Conservation (phyloP, 2,329 filamentous ascomycete genomes). For the Colletotrichum cereale region DNA sequence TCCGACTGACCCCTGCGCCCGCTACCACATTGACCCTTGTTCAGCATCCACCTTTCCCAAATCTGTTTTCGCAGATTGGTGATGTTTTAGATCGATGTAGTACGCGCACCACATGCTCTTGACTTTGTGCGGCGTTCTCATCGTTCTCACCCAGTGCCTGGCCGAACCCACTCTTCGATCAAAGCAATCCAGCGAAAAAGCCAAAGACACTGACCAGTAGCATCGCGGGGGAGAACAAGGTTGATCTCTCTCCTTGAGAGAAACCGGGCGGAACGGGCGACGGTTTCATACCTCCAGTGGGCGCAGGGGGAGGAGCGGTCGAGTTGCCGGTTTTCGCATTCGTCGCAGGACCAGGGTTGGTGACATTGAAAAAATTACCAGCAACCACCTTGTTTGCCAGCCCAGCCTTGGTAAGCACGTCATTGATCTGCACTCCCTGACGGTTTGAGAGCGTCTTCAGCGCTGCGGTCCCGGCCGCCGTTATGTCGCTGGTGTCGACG, state of each 20-base stretch:
- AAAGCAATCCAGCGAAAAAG: background rate
- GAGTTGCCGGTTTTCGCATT: background rate
- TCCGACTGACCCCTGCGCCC: background rate
- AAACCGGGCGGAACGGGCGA: background rate
- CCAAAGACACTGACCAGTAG: background rate
- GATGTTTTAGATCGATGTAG: conserved; percentile 2
- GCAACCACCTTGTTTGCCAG: conserved; percentile 51
- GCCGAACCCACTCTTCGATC: background rate
- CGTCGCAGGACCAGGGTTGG: conserved; percentile 47
- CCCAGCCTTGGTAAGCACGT: conserved; percentile 48
- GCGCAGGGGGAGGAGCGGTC: background rate
- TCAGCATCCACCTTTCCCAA: background rate
- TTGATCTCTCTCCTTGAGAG: background rate
- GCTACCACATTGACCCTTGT: background rate
- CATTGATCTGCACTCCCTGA: conserved; percentile 48
- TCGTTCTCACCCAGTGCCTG: background rate
- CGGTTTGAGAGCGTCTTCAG: conserved; percentile 47
- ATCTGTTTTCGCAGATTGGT: background rate
- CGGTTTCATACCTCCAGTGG: background rate
- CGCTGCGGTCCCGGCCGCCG: conserved; percentile 42
- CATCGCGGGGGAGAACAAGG: background rate
- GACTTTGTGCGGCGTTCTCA: background rate
- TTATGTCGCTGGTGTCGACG: conserved; percentile 51
- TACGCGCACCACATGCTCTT: conserved; percentile 20
- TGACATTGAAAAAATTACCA: conserved; percentile 55